Base-by-base conservation (phyloP, 257 asterid genomes). In the Nicotiana tomentosiformis region DNA sequence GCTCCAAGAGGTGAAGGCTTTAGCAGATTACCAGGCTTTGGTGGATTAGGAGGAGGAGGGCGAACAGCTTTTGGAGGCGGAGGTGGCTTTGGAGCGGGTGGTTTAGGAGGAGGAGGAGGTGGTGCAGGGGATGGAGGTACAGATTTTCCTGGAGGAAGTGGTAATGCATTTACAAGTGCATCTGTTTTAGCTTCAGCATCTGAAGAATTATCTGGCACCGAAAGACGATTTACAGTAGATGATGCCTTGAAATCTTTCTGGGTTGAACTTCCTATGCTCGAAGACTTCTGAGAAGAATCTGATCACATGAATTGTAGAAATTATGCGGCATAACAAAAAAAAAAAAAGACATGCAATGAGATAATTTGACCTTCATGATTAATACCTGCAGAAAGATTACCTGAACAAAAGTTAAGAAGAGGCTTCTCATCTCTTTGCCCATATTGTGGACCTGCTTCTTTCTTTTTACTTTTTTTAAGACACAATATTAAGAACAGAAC, bases 11-110 rank as follows among this genome's bases (percentile, higher is more conserved):
- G 90, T 9, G 93, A 84, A 39, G 92, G 93, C 88, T 79, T 90
- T 62, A 81, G 18, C 23, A 43, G 66, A 62, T 84, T 83, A 60
- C 87, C 84, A 70, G 88, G 91, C 64, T 80, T 79, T 60, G 97
- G 97, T 23, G 97, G 92, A 87, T 85, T 90, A 56, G 97, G 97
- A 56, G 97, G 96, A 53, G 97, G 98, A 70, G 91, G 91, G 0
- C 86, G 85, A 56, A 77, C 82, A 12, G 26, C 78, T 85, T 81
- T 91, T 46, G 99, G 97, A 51, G 96, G 99, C 10, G 99, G 95
- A 55, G 99, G 99, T 11, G 98, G 97, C 61, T 90, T 89, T 2
- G 97, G 94, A 70, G 94, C 88, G 0, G 88, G 88, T 16, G 92
- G 90, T 84, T 91, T 89, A 53, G 94, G 92, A 37, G 94, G 94